Evolutionary conservation across 2,329 filamentous ascomycete species (phyloP).

Genomic region (Colletotrichum tamarilloi): DNA sequence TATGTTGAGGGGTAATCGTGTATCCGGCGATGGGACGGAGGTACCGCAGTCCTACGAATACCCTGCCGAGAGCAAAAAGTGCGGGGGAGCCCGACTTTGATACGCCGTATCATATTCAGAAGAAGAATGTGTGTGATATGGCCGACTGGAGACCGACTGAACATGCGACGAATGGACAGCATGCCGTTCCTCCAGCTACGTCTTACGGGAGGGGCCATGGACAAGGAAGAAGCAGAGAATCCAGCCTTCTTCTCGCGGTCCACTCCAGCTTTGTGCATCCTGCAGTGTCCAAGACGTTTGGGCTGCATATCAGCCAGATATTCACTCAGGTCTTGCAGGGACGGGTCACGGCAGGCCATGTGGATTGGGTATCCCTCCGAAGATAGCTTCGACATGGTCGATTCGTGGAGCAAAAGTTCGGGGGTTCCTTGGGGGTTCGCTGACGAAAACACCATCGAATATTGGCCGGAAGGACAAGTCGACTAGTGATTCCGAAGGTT

Average conservation of each 20-base stretch:
- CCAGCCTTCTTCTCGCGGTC: not conserved
- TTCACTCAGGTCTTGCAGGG: constrained; percentile 23
- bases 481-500: constrained; percentile 30
- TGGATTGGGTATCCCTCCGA: constrained; percentile 12
- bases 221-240: not conserved
- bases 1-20: constrained; percentile 28
- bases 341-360: constrained; percentile 29
- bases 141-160: constrained; percentile 24
- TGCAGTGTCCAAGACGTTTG: constrained; percentile 31
- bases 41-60: constrained; percentile 12
- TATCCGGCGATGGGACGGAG: constrained; percentile 9
- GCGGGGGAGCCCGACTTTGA: constrained; percentile 23
- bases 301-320: constrained; percentile 35
- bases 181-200: constrained; percentile 1
- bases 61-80: constrained; percentile 24
- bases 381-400: constrained; percentile 26
- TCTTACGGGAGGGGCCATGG: not conserved
- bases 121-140: constrained; percentile 32
- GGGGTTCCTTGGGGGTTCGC: constrained; percentile 18
- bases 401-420: constrained; percentile 24
- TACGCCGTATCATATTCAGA: constrained; percentile 17
- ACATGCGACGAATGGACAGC: constrained; percentile 8
- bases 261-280: constrained; percentile 24
- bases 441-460: constrained; percentile 31
- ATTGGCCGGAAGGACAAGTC: constrained; percentile 26